A percentile compares a stretch with the other conserved stretches of the same genome.
These are phyloP conservation scores for Yueomyces sp. DNA, from an alignment of 1,139 yeast species.

Conservation along the genomic window DNA sequence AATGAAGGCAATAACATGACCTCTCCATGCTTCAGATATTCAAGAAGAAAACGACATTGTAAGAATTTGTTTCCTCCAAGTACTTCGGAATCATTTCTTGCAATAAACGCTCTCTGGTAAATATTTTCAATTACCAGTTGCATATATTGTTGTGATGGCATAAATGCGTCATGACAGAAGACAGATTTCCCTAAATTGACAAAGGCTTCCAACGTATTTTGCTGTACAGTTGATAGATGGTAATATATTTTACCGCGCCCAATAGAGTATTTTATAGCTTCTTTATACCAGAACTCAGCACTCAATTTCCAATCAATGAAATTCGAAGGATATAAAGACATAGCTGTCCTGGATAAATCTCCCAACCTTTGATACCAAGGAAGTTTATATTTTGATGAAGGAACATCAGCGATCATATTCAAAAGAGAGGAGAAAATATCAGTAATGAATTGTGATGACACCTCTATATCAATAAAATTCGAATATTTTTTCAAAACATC, in stretches of 20 bases:
- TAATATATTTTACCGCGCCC: constrained; percentile 74
- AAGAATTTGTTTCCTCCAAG: constrained; percentile 5
- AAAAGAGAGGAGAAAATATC: constrained; percentile 30
- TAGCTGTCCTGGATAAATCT: constrained; percentile 72
- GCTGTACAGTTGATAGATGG: constrained; percentile 75
- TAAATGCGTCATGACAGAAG: constrained; percentile 68
- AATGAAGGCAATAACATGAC: constrained; percentile 31
- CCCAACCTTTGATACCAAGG: constrained; percentile 80
- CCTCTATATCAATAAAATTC: constrained; percentile 13
- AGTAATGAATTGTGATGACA: constrained; percentile 30
- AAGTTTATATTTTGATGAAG: constrained; percentile 28
- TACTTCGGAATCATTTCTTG: constrained; percentile 21
- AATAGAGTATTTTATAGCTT: constrained; percentile 55
- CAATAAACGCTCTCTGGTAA: constrained; percentile 50
- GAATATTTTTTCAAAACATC: constrained; percentile 68
- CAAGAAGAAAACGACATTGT: constrained; percentile 20
- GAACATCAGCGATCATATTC: constrained; percentile 39
- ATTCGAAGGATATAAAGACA: constrained; percentile 63
- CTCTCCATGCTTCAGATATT: constrained; percentile 25
- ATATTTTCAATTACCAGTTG: constrained; percentile 68
- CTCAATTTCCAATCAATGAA: constrained; percentile 73
- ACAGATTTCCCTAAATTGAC: constrained; percentile 70
- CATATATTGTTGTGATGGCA: constrained; percentile 66
- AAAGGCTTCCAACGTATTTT: constrained; percentile 65
- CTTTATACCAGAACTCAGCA: constrained; percentile 66